Conservation (phyloP, 2,329 filamentous ascomycete genomes). For the Ophiocordyceps robertsii region DNA sequence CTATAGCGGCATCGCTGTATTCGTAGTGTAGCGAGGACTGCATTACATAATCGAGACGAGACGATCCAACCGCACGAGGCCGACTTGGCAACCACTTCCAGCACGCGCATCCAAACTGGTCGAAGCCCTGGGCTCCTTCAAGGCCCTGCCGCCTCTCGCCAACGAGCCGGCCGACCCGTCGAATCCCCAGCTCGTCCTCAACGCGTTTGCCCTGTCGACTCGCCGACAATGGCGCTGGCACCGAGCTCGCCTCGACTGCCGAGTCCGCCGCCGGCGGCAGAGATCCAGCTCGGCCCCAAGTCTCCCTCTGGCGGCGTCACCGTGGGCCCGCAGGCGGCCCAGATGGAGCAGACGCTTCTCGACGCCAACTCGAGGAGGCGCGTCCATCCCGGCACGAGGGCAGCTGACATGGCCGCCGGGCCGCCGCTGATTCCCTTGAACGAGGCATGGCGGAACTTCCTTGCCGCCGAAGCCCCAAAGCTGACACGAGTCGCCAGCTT, state of each 20-base stretch:
- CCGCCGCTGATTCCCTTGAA: slow-evolving; percentile 76
- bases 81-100: too few species aligned
- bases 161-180: background rate
- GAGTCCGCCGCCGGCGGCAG: slow-evolving; percentile 85
- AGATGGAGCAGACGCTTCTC: slow-evolving; percentile 48
- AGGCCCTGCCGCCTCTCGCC: background rate
- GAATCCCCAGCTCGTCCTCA: too few species aligned
- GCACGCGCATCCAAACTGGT: too few species aligned
- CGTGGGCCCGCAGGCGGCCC: slow-evolving; percentile 42
- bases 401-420: slow-evolving; percentile 84
- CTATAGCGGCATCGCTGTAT: too few species aligned
- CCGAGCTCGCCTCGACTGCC: slow-evolving; percentile 85
- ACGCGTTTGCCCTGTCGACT: background rate
- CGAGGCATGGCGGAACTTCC: slow-evolving; percentile 46
- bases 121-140: too few species aligned
- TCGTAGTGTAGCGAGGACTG: too few species aligned
- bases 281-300: slow-evolving; percentile 77
- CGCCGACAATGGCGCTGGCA: slow-evolving; percentile 36
- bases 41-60: too few species aligned
- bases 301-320: slow-evolving; percentile 51
- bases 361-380: slow-evolving; percentile 68
- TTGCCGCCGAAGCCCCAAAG: background rate
- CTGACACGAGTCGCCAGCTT: slow-evolving; percentile 42
- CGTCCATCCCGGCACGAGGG: slow-evolving; percentile 83
- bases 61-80: too few species aligned